Conservation (phyloP, 2,329 filamentous ascomycete genomes). For the Fusarium nanum region DNA sequence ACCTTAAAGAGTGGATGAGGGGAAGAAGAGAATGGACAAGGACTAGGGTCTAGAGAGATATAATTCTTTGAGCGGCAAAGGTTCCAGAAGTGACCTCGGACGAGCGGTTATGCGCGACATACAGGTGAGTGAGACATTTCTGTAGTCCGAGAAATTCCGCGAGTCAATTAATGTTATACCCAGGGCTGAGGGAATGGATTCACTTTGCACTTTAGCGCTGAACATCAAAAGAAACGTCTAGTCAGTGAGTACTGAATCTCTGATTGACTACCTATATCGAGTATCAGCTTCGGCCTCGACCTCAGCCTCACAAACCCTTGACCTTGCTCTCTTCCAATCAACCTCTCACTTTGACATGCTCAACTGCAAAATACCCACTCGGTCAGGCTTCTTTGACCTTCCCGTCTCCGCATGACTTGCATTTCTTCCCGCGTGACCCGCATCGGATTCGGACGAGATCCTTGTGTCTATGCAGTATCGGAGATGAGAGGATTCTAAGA, state of each 20-base stretch:
- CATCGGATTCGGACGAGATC: slow-evolving; percentile 22
- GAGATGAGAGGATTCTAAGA: slow-evolving; percentile 29
- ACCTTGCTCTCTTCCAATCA: background rate
- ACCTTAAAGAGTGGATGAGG: slow-evolving; percentile 2
- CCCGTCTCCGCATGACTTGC: slow-evolving; percentile 12
- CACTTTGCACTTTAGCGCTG: slow-evolving; percentile 15
- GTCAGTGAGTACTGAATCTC: background rate
- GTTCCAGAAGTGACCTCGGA: slow-evolving; percentile 15
- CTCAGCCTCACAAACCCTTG: background rate
- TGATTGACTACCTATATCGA: background rate
- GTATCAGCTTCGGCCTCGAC: background rate
- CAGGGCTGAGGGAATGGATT: background rate
- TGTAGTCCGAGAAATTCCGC: slow-evolving; percentile 22
- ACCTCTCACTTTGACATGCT: background rate
- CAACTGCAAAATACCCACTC: background rate
- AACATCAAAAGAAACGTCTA: background rate
- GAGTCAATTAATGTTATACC: background rate
- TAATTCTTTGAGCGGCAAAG: slow-evolving; percentile 3
- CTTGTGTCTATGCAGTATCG: slow-evolving; percentile 4
- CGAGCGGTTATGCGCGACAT: slow-evolving; percentile 32
- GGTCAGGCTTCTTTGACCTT: background rate
- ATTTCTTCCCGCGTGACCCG: slow-evolving; percentile 7
- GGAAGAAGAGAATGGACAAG: background rate
- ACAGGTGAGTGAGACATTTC: slow-evolving; percentile 22
- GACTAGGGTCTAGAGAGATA: slow-evolving; percentile 24